Evolutionary conservation across 257 asterid genomes (phyloP).

Genomic region (Salvia splendens): DNA sequence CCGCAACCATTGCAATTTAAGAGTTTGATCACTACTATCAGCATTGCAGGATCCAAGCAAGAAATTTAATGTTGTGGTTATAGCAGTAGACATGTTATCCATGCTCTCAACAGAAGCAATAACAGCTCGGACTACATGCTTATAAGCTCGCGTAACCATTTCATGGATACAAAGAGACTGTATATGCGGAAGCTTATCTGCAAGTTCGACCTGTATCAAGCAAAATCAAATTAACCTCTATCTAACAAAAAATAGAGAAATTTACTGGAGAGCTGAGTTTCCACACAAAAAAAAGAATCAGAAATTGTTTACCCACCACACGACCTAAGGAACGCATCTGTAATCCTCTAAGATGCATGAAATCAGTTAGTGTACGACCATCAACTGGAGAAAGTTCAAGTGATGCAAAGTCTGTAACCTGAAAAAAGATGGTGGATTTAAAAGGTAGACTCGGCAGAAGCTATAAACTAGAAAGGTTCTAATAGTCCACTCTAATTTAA

Average conservation of each 20-base stretch:
- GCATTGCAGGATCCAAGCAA: slow-evolving; percentile 65
- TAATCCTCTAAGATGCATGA: slow-evolving; percentile 98
- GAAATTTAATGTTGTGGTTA: slow-evolving; percentile 81
- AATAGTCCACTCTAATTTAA: slow-evolving; percentile 18
- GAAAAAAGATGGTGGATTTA: slow-evolving; percentile 38
- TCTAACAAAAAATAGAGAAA: slow-evolving; percentile 17
- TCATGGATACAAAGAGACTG: slow-evolving; percentile 97
- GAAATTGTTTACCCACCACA: slow-evolving; percentile 68
- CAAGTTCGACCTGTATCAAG: slow-evolving; percentile 83
- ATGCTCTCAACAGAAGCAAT: slow-evolving; percentile 72
- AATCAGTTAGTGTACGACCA: slow-evolving; percentile 94
- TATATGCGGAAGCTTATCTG: slow-evolving; percentile 96
- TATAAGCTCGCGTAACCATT: slow-evolving; percentile 97
- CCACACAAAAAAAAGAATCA: slow-evolving; percentile 12
- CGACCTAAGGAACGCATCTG: slow-evolving; percentile 90
- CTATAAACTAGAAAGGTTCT: slow-evolving; percentile 4
- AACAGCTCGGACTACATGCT: slow-evolving; percentile 88
- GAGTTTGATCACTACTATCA: slow-evolving; percentile 50
- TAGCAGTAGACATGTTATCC: slow-evolving; percentile 63
- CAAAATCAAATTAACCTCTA: slow-evolving; percentile 34
- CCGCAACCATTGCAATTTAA: slow-evolving; percentile 73
- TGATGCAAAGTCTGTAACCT: slow-evolving; percentile 98
- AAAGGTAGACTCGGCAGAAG: slow-evolving; percentile 14
- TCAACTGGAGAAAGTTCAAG: slow-evolving; percentile 99
- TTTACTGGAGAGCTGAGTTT: background rate